phyloP scores from a whole-genome alignment of 768 basidiomycete genomes.

The Lactarius tabidus region DNA sequence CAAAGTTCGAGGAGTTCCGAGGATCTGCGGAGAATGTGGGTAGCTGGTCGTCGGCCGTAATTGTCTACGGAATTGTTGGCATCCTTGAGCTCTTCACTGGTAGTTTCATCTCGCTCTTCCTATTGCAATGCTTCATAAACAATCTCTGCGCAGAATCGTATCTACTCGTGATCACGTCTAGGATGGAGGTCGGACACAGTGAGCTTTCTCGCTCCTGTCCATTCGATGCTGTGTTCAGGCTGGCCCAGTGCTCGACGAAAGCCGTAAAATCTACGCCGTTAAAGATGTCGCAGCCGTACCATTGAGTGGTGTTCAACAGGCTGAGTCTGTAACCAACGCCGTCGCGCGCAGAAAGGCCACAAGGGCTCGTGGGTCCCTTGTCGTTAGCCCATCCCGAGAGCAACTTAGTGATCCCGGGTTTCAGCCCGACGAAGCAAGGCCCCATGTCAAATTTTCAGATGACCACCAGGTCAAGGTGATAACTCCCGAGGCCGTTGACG shows the following conservation, averaged over 20 bases:
- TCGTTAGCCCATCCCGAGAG: slow-evolving; percentile 28
- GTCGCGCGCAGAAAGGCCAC: slow-evolving; percentile 49
- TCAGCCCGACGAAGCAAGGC: slow-evolving; percentile 9
- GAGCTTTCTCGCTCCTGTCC: slow-evolving; percentile 32
- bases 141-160: slow-evolving; percentile 54
- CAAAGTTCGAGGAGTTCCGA: slow-evolving; percentile 49
- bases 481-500: slow-evolving; percentile 33
- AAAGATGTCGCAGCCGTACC: slow-evolving; percentile 71
- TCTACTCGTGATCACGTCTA: slow-evolving; percentile 66
- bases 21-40: slow-evolving; percentile 33
- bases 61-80: slow-evolving; percentile 76
- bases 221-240: not conserved
- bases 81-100: slow-evolving; percentile 69
- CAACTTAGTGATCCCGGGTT: slow-evolving; percentile 12
- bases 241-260: slow-evolving; percentile 56
- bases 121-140: slow-evolving; percentile 2
- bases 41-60: slow-evolving; percentile 53
- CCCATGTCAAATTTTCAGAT: slow-evolving; percentile 53
- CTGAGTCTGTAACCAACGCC: slow-evolving; percentile 47
- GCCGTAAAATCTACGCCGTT: slow-evolving; percentile 60
- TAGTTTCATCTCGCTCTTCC: slow-evolving; percentile 34
- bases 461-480: slow-evolving; percentile 45
- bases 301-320: slow-evolving; percentile 54
- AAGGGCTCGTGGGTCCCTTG: slow-evolving; percentile 44
- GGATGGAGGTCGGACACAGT: slow-evolving; percentile 62